Evolutionary conservation across 176 grass and related monocot species (phyloP).

Genomic region (Chloris gayana): DNA sequence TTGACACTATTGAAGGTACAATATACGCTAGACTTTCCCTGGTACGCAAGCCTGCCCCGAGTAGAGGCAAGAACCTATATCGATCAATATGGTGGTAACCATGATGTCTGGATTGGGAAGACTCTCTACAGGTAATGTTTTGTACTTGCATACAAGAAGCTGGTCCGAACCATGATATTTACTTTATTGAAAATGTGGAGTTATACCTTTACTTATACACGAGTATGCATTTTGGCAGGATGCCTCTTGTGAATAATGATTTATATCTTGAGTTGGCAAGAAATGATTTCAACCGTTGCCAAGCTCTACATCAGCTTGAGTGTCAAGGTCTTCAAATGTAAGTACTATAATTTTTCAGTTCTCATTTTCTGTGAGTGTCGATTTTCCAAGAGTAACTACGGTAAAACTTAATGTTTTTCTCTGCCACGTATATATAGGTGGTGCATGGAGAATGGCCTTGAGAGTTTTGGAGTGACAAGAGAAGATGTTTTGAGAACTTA

Average conservation of each 20-base stretch:
- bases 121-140: slow-evolving; percentile 76
- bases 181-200: neutral
- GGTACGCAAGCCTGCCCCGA: slow-evolving; percentile 78
- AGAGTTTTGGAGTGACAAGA: slow-evolving; percentile 29
- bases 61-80: slow-evolving; percentile 82
- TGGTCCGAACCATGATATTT: neutral
- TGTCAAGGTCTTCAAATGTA: slow-evolving; percentile 67
- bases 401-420: neutral
- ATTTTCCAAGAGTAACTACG: neutral
- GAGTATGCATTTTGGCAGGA: slow-evolving; percentile 46
- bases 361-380: neutral
- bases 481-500: slow-evolving; percentile 57
- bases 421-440: slow-evolving; percentile 49
- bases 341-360: neutral
- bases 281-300: slow-evolving; percentile 83
- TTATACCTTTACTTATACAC: neutral
- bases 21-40: slow-evolving; percentile 80
- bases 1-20: slow-evolving; percentile 47
- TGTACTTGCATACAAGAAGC: neutral
- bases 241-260: slow-evolving; percentile 82
- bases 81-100: slow-evolving; percentile 75
- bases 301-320: slow-evolving; percentile 73
- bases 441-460: slow-evolving; percentile 52
- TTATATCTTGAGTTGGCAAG: slow-evolving; percentile 71
- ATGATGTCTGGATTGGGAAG: slow-evolving; percentile 93